Evolutionary conservation across 1,139 yeast genomes (phyloP), one percentile per base, ranked within the genome.

Genomic region (Casaregolazyma lundiana): DNA sequence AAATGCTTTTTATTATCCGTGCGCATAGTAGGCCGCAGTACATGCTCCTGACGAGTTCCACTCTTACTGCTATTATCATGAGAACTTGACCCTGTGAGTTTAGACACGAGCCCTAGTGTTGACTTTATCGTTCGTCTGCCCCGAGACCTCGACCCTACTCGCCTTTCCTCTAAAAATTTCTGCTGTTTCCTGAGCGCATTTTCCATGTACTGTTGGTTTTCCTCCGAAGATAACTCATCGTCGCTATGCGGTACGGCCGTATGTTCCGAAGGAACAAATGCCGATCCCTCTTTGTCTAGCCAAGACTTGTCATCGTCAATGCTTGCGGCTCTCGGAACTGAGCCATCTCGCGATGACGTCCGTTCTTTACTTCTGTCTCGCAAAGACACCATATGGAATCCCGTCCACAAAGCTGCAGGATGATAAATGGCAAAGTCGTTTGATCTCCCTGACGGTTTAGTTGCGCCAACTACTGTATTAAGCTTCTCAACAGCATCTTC

Each of bases 11-110:
- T 70, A 55, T 72, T 75, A 41, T 75, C 73, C 53, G 79, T 79
- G 45, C 95, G 71, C 81, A 87, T 77, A 2, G 95, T 84, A 1
- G 85, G 34, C 36, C 39, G 19, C 34, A 48, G 38, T 11, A 38
- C 24, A n/a, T 34, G 45, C 17, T 42, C 45, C 24, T 35, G 37
- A 13, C 35, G 35, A 19, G 26, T 21, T 11, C 26, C 35, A 11
- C 13, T 13, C 13, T 37, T 37, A 16, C 16, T 34, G 19, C 6
- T 17, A 13, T 21, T 36, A n/a, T 39, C 34, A 15, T 30, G 20
- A 16, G 35, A 18, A 18, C 17, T 21, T 19, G 43, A 40, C 7
- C 24, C 26, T 13, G 34, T 29, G n/a, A 40, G 17, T 19, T 40
- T 40, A 15, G 35, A 6, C 17, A 40, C 11, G 18, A 40, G 13